phyloP scores from a whole-genome alignment of 2,329 filamentous ascomycete species.

The Colletotrichum sp. region DNA sequence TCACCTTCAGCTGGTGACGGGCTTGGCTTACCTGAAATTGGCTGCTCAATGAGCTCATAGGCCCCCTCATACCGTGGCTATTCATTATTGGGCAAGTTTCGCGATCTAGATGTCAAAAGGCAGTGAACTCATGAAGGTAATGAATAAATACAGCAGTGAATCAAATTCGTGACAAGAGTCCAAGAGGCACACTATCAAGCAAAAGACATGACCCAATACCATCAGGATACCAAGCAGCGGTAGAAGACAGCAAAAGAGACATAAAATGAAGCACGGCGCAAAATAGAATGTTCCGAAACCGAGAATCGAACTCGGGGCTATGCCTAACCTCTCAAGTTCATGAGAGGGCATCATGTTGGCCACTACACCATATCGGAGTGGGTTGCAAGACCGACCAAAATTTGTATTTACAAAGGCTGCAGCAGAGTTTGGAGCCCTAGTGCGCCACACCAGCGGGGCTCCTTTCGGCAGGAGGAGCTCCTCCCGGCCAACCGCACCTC shows the following conservation, averaged over 20 bases:
- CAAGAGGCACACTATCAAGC: background rate
- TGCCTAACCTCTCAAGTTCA: background rate
- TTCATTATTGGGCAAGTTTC: background rate
- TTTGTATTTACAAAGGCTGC: background rate
- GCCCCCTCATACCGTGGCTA: background rate
- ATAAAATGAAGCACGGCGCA: background rate
- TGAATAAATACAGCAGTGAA: background rate
- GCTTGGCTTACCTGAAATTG: background rate
- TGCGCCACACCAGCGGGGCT: background rate
- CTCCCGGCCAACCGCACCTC: background rate
- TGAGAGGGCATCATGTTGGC: constrained; percentile 20
- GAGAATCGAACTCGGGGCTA: constrained; percentile 21
- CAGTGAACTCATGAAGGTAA: background rate
- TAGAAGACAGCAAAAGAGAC: background rate
- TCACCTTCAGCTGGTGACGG: background rate
- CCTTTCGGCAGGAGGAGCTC: background rate
- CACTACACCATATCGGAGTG: constrained; percentile 18
- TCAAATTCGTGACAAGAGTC: background rate
- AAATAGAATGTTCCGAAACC: constrained; percentile 8
- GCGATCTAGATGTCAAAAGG: background rate
- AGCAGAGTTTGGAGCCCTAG: background rate
- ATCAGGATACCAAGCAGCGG: background rate
- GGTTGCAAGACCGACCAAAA: background rate
- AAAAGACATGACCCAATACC: background rate
- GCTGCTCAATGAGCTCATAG: background rate